These are phyloP conservation scores for Lichtheimia corymbifera DNA, from an alignment of 371 early-diverging fungal species.

Conservation along the genomic window DNA sequence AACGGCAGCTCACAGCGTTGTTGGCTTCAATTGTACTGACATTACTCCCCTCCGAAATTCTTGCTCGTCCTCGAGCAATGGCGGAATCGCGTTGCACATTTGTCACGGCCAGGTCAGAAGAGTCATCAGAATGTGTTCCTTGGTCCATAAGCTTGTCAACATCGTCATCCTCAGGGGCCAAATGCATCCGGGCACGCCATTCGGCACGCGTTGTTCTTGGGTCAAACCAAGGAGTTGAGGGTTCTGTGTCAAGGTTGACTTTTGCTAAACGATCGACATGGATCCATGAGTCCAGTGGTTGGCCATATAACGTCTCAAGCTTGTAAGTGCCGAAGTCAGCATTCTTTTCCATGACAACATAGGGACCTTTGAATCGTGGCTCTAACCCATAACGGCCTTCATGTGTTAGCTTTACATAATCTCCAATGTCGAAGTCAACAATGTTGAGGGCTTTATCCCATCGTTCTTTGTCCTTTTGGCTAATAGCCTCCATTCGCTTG, in stretches of 20 bases:
- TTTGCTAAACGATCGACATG: neutral
- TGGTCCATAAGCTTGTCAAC: too few species aligned
- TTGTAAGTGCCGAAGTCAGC: neutral
- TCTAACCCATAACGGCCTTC: constrained; percentile 8
- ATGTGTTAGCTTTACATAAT: constrained; percentile 5
- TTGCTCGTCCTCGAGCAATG: constrained; percentile 7
- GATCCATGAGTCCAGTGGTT: neutral
- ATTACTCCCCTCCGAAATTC: constrained; percentile 1
- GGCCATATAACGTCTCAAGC: neutral
- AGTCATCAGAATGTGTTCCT: too few species aligned
- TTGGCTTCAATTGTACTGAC: too few species aligned
- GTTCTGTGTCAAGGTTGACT: neutral
- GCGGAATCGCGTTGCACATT: too few species aligned
- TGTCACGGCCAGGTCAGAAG: too few species aligned
- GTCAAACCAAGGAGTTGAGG: neutral
- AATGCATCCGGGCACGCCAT: neutral
- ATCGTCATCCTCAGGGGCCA: too few species aligned
- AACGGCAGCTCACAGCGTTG: too few species aligned
- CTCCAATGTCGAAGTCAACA: constrained; percentile 9
- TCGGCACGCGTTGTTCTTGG: neutral
- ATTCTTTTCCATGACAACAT: constrained; percentile 3
- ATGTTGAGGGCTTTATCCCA: constrained; percentile 14
- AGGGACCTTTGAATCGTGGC: constrained; percentile 3
- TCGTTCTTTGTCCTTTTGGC: constrained; percentile 17
- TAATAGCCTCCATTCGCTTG: neutral